These are phyloP conservation scores for Penicillium coprophilum DNA, from an alignment of 495 filamentous ascomycete species.

Conservation along the genomic window DNA sequence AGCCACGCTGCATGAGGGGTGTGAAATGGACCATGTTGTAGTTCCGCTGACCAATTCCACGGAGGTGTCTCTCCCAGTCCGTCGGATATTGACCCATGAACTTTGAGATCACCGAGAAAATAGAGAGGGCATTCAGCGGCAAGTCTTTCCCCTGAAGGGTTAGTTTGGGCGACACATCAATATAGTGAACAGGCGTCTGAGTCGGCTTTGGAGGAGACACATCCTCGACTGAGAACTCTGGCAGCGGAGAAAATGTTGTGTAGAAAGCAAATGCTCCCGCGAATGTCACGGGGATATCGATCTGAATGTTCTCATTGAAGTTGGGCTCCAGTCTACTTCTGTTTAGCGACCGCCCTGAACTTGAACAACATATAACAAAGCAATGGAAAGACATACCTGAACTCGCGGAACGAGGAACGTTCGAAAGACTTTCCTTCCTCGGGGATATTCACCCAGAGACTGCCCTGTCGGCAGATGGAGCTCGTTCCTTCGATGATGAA, in stretches of 20 bases:
- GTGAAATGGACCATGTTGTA: slow-evolving; percentile 99
- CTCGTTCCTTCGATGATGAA: slow-evolving; percentile 96
- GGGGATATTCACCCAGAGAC: slow-evolving; percentile 94
- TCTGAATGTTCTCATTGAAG: slow-evolving; percentile 87
- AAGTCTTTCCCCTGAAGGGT: slow-evolving; percentile 65
- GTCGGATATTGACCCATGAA: slow-evolving; percentile 91
- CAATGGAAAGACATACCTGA: slow-evolving; percentile 59
- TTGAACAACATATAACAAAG: not conserved
- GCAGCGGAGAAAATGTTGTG: slow-evolving; percentile 85
- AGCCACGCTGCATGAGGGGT: slow-evolving; percentile 82
- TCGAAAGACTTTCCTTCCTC: slow-evolving; percentile 69
- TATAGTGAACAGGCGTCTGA: slow-evolving; percentile 75
- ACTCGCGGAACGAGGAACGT: slow-evolving; percentile 76
- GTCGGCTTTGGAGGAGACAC: slow-evolving; percentile 54
- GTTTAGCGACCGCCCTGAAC: slow-evolving; percentile 23
- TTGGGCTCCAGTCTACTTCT: slow-evolving; percentile 72
- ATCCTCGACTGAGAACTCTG: slow-evolving; percentile 64
- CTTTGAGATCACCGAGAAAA: slow-evolving; percentile 95
- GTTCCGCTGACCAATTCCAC: slow-evolving; percentile 79
- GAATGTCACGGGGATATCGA: slow-evolving; percentile 77
- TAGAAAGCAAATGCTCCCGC: slow-evolving; percentile 97
- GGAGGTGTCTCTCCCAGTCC: slow-evolving; percentile 85
- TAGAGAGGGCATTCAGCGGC: slow-evolving; percentile 80
- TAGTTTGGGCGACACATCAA: slow-evolving; percentile 87
- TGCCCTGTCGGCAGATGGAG: slow-evolving; percentile 90